Base-by-base conservation (phyloP, 2,329 filamentous ascomycete species). In the Colletotrichum camelliae region DNA sequence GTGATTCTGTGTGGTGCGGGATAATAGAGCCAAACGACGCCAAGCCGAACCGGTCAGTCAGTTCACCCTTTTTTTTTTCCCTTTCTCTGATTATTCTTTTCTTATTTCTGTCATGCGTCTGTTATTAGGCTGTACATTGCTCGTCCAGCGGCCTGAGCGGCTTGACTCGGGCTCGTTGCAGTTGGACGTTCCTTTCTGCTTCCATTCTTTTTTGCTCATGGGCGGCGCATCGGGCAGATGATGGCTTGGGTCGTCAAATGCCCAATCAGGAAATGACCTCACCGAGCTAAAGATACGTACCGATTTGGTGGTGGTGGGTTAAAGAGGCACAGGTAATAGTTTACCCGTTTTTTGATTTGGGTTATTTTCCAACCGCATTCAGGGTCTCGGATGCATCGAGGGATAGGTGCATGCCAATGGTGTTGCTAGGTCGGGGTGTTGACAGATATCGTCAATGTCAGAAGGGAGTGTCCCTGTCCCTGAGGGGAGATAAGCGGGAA, bases 201-300 rank as follows among this genome's bases (percentile, higher is more conserved):
- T 65, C 21, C 29, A 31, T 57, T 21, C 21, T 57, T 48, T 37
- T 62, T 37, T 7, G 27, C 27, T 67, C 13, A 65, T 64, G 33
- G 24, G 48, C 61, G 13, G 35, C 21, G 33, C 18, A 21, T 18
- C 39, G 39, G 13, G 55, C 18, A 33, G 43, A 55, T 66, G 18
- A 24, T 15, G 13, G 21, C 21, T 29, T 29, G 55, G 21, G 55
- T 24, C 55, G 55, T 29, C 55, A 27, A 18, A 37, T 71, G 29
- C 67, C 67, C 67, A 74, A 74, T 65, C 60, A 60, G 60, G 43
- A 24, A 52, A 65, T 58, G 31, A 69, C n/a, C 58, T 64, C 71
- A 29, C 66, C 71, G 71, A 73, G 66, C 29, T 29, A 7, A 8
- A 18, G 60, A 35, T 70, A 74, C 65, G 70, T 73, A 69, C 31